phyloP scores from a whole-genome alignment of 2,329 filamentous ascomycete species.

The Stagonosporopsis cucurbitacearum region DNA sequence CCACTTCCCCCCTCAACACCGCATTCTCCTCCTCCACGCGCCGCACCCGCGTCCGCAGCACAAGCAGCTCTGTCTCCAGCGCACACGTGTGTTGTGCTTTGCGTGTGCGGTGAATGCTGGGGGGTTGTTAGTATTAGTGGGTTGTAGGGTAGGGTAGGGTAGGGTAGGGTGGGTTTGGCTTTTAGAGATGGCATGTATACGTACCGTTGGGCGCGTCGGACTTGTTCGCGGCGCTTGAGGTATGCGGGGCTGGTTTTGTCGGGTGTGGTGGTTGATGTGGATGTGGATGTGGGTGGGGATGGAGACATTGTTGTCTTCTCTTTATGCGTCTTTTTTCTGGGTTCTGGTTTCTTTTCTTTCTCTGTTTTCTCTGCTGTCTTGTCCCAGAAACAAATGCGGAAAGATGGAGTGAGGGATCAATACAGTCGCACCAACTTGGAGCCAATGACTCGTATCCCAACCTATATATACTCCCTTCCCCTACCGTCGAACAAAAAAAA shows the following conservation, averaged over 20 bases:
- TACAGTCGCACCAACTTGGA: too few species aligned
- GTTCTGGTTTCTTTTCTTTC: too few species aligned
- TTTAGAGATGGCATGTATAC: neutral
- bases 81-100: constrained; percentile 36
- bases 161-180: too few species aligned
- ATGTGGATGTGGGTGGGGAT: neutral
- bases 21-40: neutral
- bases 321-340: too few species aligned
- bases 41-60: constrained; percentile 32
- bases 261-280: neutral
- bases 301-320: too few species aligned
- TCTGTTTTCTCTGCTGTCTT: too few species aligned
- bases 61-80: constrained; percentile 33
- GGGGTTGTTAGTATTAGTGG: neutral
- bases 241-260: constrained; percentile 18
- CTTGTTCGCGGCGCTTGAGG: constrained; percentile 45
- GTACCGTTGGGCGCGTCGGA: constrained; percentile 46
- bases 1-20: neutral
- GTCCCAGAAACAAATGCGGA: too few species aligned
- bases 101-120: constrained; percentile 35
- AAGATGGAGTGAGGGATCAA: too few species aligned
- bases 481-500: too few species aligned
- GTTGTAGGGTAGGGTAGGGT: too few species aligned
- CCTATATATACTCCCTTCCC: too few species aligned
- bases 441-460: too few species aligned